Conservation (phyloP, 495 filamentous ascomycete species). For the Rhizodiscina lignyota region DNA sequence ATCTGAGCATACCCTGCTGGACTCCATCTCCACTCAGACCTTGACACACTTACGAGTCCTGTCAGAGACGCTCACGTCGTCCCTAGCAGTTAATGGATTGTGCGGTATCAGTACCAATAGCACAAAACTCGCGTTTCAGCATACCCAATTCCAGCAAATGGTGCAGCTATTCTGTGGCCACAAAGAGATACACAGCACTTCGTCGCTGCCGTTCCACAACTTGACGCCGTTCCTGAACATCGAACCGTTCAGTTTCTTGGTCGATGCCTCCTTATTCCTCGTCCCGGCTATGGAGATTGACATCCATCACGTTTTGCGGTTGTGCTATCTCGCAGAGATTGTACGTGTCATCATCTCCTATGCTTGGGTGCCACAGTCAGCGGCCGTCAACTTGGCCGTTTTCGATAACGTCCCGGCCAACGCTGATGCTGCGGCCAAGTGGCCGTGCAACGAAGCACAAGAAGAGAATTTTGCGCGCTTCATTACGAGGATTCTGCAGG, state of each 20-base stretch:
- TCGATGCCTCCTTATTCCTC: conserved; percentile 52
- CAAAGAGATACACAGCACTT: conserved; percentile 11
- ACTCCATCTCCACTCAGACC: conserved; percentile 64
- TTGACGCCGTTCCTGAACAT: conserved; percentile 52
- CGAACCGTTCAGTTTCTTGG: conserved; percentile 80
- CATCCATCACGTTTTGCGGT: conserved; percentile 63
- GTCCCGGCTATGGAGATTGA: conserved; percentile 57
- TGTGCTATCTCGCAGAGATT: conserved; percentile 87
- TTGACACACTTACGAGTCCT: conserved; percentile 82
- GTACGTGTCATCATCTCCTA: conserved; percentile 51
- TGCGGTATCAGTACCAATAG: conserved; percentile 39
- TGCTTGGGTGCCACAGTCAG: background rate
- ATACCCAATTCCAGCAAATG: conserved; percentile 55
- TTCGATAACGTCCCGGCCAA: background rate
- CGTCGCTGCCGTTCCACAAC: conserved; percentile 25
- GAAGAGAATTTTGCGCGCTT: background rate
- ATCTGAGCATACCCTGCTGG: conserved; percentile 60
- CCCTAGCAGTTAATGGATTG: conserved; percentile 59
- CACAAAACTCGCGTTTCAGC: conserved; percentile 48
- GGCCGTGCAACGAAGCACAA: background rate
- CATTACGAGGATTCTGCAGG: conserved; percentile 1
- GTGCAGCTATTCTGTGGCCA: conserved; percentile 52
- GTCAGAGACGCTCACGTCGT: conserved; percentile 74
- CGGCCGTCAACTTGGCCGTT: background rate
- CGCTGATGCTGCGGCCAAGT: conserved; percentile 1